Evolutionary conservation across 2,329 filamentous ascomycete species (phyloP).

Genomic region (Akanthomyces muscarius): DNA sequence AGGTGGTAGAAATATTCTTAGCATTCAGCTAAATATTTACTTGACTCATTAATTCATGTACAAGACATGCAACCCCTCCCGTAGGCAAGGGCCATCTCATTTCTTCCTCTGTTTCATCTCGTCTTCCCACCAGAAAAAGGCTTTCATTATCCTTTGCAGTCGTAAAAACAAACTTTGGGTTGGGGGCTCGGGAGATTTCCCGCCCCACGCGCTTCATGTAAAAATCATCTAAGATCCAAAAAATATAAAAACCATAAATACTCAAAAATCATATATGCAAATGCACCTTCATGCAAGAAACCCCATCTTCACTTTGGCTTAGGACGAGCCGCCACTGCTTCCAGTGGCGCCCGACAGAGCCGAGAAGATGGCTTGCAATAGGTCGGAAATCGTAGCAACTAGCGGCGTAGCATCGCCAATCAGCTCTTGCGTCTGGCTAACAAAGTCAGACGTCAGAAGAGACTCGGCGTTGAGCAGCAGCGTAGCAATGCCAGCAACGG

Average conservation of each 20-base stretch:
- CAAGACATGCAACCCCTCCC: constrained; percentile 5
- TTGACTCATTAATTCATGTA: constrained; percentile 15
- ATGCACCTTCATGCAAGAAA: background rate
- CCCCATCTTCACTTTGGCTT: background rate
- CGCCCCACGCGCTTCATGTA: constrained; percentile 8
- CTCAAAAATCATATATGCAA: constrained; percentile 9
- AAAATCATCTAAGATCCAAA: constrained; percentile 8
- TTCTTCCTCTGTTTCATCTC: constrained; percentile 1
- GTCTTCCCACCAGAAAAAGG: background rate
- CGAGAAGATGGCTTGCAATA: constrained; percentile 10
- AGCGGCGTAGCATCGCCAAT: constrained; percentile 39
- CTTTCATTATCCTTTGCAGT: constrained; percentile 12
- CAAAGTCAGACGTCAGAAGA: constrained; percentile 36
- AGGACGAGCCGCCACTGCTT: background rate
- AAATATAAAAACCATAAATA: constrained; percentile 7
- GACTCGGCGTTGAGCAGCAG: constrained; percentile 37
- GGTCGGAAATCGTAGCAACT: constrained; percentile 14
- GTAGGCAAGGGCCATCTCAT: constrained; percentile 8
- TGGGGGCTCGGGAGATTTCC: background rate
- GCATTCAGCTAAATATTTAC: constrained; percentile 15
- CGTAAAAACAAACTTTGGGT: constrained; percentile 1
- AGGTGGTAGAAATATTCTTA: constrained; percentile 5
- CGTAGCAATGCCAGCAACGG: constrained; percentile 33
- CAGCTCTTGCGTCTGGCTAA: constrained; percentile 39
- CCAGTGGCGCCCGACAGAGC: background rate